These are phyloP conservation scores for Arthrobotrys iridis DNA, from an alignment of 2,329 filamentous ascomycete genomes.

Conservation along the genomic window DNA sequence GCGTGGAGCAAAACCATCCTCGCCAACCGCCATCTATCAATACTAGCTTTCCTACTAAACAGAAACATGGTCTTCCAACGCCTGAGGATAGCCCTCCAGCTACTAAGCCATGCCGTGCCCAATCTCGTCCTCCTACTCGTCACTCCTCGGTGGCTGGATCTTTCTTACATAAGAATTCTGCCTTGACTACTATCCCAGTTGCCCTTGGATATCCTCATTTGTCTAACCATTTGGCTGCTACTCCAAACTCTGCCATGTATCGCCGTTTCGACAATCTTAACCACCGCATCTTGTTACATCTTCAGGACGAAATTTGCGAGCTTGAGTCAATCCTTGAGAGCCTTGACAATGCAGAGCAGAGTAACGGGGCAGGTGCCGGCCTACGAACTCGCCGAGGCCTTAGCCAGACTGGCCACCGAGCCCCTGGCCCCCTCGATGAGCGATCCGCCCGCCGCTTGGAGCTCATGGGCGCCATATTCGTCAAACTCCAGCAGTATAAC, in stretches of 20 bases:
- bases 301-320: constrained; percentile 85
- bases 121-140: constrained; percentile 39
- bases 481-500: constrained; percentile 57
- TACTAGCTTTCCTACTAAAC: constrained; percentile 43
- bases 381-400: constrained; percentile 55
- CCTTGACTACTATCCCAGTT: constrained; percentile 40
- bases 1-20: constrained; percentile 38
- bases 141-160: constrained; percentile 41
- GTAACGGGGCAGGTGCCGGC: constrained; percentile 56
- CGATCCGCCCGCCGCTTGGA: constrained; percentile 52
- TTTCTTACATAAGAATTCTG: constrained; percentile 23
- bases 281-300: constrained; percentile 80
- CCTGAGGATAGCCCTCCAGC: constrained; percentile 52
- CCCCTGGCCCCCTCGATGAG: constrained; percentile 41
- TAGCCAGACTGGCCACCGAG: constrained; percentile 40
- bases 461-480: constrained; percentile 56
- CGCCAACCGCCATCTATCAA: constrained; percentile 54
- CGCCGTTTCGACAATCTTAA: constrained; percentile 83
- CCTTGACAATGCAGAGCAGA: constrained; percentile 68
- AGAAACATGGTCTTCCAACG: constrained; percentile 44
- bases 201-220: constrained; percentile 56
- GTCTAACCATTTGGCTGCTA: constrained; percentile 55
- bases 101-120: constrained; percentile 44
- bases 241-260: constrained; percentile 71
- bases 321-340: constrained; percentile 79